Conservation (phyloP, 768 basidiomycete genomes). For the Leccinum subtestaceum region DNA sequence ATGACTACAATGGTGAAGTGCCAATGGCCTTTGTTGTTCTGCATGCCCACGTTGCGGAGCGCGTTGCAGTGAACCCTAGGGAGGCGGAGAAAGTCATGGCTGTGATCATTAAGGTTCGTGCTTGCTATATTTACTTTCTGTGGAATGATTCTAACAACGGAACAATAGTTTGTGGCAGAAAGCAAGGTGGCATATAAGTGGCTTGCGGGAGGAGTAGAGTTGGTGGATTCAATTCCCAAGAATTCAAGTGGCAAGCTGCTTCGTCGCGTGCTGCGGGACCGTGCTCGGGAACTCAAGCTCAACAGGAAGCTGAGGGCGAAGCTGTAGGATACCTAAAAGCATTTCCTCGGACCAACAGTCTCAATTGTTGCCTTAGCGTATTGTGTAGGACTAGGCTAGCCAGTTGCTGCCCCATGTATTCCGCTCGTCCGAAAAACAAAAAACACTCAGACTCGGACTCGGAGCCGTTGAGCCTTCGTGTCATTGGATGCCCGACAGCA, state of each 20-base stretch:
- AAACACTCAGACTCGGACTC: too few relatives aligned
- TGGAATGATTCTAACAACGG: constrained; percentile 1
- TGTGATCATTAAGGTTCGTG: constrained; percentile 47
- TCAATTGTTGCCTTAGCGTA: too few relatives aligned
- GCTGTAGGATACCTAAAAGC: constrained; percentile 11
- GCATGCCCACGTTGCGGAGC: constrained; percentile 36
- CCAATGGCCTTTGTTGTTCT: constrained; percentile 69
- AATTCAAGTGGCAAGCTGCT: constrained; percentile 62
- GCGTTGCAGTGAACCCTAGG: constrained; percentile 29
- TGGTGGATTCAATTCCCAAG: constrained; percentile 53
- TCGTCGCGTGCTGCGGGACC: constrained; percentile 49
- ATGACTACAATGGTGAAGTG: constrained; percentile 71
- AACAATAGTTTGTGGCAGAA: constrained; percentile 47
- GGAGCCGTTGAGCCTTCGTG: too few relatives aligned
- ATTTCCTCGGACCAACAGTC: too few relatives aligned
- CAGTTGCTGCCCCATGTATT: too few relatives aligned
- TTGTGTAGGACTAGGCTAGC: too few relatives aligned
- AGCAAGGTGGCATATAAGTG: constrained; percentile 59
- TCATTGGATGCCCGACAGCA: too few relatives aligned
- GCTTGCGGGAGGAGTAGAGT: constrained; percentile 56
- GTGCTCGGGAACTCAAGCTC: constrained; percentile 37
- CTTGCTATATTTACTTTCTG: not conserved
- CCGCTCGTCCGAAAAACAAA: too few relatives aligned
- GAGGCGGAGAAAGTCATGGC: constrained; percentile 38
- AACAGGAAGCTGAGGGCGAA: constrained; percentile 21